Evolutionary conservation across 805 yeast genomes (phyloP).

Genomic region (Pichia heedii): DNA sequence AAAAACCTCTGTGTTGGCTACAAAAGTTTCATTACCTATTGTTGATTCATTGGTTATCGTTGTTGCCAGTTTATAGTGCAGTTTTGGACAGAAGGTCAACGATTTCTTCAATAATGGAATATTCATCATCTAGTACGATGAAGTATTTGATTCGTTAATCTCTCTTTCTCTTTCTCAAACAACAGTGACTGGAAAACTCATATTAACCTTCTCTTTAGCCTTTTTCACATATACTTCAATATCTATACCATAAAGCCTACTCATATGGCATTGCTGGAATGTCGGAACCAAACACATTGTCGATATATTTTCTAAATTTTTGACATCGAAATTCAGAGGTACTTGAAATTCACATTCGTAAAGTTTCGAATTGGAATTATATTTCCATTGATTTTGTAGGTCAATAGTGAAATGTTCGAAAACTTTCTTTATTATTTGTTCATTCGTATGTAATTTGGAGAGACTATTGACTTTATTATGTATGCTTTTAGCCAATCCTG

Average conservation of each 20-base stretch:
- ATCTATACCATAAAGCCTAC: conserved; percentile 11
- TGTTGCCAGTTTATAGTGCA: too few relatives aligned
- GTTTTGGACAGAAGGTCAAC: too few relatives aligned
- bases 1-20: too few relatives aligned
- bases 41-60: too few relatives aligned
- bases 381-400: conserved; percentile 9
- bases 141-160: neutral
- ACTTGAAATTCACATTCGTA: conserved; percentile 7
- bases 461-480: conserved; percentile 8
- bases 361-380: neutral
- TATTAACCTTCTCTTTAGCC: conserved; percentile 4
- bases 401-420: conserved; percentile 8
- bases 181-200: conserved; percentile 10
- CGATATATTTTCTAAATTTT: conserved; percentile 1
- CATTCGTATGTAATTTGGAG: neutral
- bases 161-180: neutral
- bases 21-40: too few relatives aligned
- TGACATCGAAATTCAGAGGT: conserved; percentile 4
- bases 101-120: too few relatives aligned
- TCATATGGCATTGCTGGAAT: conserved; percentile 13
- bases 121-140: neutral
- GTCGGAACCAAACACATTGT: conserved; percentile 10
- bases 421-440: conserved; percentile 5
- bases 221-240: conserved; percentile 9
- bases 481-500: conserved; percentile 10